Evolutionary conservation across 2,329 filamentous ascomycete species (phyloP).

Genomic region (Lachnellula subtilissima): DNA sequence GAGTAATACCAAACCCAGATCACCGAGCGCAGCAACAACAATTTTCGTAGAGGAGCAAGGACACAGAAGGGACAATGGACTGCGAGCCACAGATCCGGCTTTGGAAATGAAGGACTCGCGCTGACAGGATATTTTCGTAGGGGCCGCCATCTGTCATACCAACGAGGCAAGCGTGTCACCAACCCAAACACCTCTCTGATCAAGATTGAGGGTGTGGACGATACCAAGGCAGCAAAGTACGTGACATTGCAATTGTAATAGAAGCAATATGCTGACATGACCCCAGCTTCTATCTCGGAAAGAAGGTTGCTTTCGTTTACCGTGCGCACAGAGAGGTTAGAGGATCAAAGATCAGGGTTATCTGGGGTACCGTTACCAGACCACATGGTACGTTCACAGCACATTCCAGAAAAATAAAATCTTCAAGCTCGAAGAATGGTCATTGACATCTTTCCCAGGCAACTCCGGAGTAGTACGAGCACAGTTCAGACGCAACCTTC

Average conservation of each 20-base stretch:
- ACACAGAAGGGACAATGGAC: background rate
- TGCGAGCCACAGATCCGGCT: slow-evolving; percentile 3
- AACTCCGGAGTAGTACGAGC: slow-evolving; percentile 98
- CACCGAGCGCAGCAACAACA: slow-evolving; percentile 1
- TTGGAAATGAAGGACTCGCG: slow-evolving; percentile 6
- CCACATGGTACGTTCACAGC: slow-evolving; percentile 69
- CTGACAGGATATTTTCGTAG: slow-evolving; percentile 42
- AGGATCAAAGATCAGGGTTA: slow-evolving; percentile 97
- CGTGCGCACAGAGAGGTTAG: slow-evolving; percentile 90
- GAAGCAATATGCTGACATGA: slow-evolving; percentile 17
- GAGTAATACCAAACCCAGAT: slow-evolving; percentile 44
- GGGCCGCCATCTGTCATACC: slow-evolving; percentile 98
- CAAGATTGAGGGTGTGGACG: slow-evolving; percentile 98
- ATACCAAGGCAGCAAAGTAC: slow-evolving; percentile 82
- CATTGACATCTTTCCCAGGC: slow-evolving; percentile 46
- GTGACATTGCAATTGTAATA: slow-evolving; percentile 31
- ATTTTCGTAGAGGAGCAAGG: background rate
- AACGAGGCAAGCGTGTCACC: slow-evolving; percentile 88
- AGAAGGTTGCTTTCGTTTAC: slow-evolving; percentile 99
- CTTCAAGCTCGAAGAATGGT: background rate
- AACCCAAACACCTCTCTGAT: slow-evolving; percentile 89
- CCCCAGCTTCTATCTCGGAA: slow-evolving; percentile 83
- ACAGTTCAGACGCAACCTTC: slow-evolving; percentile 95
- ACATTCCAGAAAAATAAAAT: background rate
- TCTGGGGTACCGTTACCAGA: slow-evolving; percentile 98